Evolutionary conservation across 208 protist genomes (phyloP), one percentile per base, ranked within the genome.

Genomic region (Trypanosomatidae sp.): DNA sequence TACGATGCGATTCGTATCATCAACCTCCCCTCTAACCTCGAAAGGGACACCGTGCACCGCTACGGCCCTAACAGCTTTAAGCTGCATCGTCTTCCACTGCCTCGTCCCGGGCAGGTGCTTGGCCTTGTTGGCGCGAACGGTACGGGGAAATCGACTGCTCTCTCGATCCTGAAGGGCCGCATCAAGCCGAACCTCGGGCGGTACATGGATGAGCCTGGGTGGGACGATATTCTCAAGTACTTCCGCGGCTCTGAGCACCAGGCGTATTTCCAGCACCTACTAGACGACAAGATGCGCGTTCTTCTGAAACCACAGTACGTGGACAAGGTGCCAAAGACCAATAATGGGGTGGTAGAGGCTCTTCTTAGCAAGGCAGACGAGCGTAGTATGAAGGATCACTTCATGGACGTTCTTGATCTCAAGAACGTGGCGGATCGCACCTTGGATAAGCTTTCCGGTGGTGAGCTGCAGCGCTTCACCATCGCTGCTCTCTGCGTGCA

Each of bases 61-160:
- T 99, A 99, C 86, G 97, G 98, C 46, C 90, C 98, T 46, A 99
- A 99, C 91, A 95, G 95, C 49, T 99, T 99, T 93, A 99, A 99
- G 89, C 93, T 99, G 13, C 99, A 99, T 77, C 87, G 99, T 30
- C 91, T 99, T 25, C 99, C 99, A 53, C 95, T 95, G 33, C 99
- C 99, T 59, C 92, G 99, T 59, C 98, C 98, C 25, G 99, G 99
- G 30, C 98, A 99, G 82, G 99, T 99, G 17, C 91, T 99, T 17
- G 99, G 99, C 68, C 91, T 99, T 9, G 99, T 99, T 28, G 99
- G 99, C 64, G 98, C 98, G 19, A 99, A 99, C 91, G 99, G 99
- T 95, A 99, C 99, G 59, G 99, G 99, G 69, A 99, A 99, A 88
- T 99, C 98, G 28, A 99, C 99, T 8, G 99, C 99, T 0, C 91